phyloP scores from a whole-genome alignment of 306 rosid genomes.

The Myrica gale region DNA sequence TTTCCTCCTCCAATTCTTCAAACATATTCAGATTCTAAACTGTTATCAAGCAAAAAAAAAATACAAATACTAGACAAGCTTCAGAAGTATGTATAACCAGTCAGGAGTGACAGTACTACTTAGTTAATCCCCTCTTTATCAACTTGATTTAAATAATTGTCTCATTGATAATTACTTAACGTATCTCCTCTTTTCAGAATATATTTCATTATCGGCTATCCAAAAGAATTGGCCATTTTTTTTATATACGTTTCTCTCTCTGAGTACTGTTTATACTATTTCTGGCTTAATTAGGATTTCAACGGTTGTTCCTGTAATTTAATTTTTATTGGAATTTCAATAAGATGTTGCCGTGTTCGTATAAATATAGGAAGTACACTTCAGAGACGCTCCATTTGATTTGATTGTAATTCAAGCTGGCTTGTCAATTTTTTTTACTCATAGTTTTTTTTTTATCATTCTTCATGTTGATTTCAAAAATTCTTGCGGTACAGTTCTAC shows the following conservation, averaged over 20 bases:
- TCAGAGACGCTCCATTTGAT: not conserved
- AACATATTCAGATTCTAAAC: not conserved
- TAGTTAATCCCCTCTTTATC: not conserved
- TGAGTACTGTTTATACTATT: not conserved
- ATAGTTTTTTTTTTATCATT: slow-evolving; percentile 13
- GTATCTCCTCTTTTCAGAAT: not conserved
- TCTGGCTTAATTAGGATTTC: not conserved
- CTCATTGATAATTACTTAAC: not conserved
- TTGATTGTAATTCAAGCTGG: slow-evolving; percentile 11
- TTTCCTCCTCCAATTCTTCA: not conserved
- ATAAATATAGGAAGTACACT: not conserved
- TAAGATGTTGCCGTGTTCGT: not conserved
- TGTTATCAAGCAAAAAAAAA: not conserved
- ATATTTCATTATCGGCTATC: not conserved
- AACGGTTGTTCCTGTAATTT: not conserved
- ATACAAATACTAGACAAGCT: not conserved
- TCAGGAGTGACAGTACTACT: not conserved
- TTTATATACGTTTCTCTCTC: not conserved
- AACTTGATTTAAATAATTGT: not conserved
- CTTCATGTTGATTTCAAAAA: slow-evolving; percentile 51
- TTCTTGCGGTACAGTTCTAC: slow-evolving; percentile 88
- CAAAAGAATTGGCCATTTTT: too few relatives aligned
- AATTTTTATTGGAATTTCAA: not conserved
- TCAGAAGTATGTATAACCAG: not conserved
- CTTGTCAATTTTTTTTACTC: slow-evolving; percentile 6